These are phyloP conservation scores for Penicillium sp. DNA, from an alignment of 2,329 filamentous ascomycete species.

Conservation along the genomic window DNA sequence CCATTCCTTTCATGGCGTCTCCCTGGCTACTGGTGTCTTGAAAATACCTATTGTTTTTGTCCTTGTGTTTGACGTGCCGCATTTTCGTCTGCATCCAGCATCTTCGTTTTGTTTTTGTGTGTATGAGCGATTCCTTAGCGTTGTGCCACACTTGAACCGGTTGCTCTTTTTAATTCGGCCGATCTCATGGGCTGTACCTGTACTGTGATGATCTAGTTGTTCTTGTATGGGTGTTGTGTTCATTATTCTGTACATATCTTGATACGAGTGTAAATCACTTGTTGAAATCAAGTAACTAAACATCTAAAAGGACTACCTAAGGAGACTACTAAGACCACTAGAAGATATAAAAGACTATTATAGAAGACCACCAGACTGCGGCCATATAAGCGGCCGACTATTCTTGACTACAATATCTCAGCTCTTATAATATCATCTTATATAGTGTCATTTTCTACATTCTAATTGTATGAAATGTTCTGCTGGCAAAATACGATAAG, in stretches of 20 bases:
- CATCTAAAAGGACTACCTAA: too few species aligned
- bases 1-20: constrained; percentile 14
- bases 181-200: neutral
- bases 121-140: constrained; percentile 22
- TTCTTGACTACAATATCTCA: too few species aligned
- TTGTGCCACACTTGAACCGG: constrained; percentile 7
- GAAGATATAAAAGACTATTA: too few species aligned
- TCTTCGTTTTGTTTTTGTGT: constrained; percentile 2
- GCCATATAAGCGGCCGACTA: too few species aligned
- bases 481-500: too few species aligned
- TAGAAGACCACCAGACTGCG: too few species aligned
- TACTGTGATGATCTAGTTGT: neutral
- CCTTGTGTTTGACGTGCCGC: constrained; percentile 14
- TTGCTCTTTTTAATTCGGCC: neutral
- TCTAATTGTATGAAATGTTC: too few species aligned
- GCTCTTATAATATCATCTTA: too few species aligned
- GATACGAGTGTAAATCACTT: constrained; percentile 2
- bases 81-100: neutral
- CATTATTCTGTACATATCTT: constrained; percentile 11
- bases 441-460: too few species aligned
- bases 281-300: neutral
- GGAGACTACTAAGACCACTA: too few species aligned
- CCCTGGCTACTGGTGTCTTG: constrained; percentile 8
- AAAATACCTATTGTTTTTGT: constrained; percentile 10
- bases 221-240: neutral